Conservation (phyloP, 352 stramenopile genomes). For the Thalassiosira exigua region DNA sequence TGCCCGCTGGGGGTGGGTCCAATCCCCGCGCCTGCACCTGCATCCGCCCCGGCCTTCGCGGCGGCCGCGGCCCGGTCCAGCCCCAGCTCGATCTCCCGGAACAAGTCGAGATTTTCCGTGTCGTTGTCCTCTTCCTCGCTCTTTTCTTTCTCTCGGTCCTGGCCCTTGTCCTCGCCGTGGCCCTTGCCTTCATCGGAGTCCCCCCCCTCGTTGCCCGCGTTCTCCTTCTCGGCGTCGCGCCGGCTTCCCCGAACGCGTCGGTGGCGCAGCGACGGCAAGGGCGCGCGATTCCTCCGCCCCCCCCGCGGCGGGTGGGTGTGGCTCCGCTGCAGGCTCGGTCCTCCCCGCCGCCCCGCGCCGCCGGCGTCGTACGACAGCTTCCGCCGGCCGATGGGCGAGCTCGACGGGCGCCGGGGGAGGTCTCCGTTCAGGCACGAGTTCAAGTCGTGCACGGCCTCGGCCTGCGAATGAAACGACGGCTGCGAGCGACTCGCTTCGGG, state of each 20-base stretch:
- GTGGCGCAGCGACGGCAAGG: not conserved
- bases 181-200: not conserved
- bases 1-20: no score
- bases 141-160: not conserved
- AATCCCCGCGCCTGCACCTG: no score
- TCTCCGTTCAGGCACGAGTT: no score
- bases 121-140: not conserved
- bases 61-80: constrained; percentile 3
- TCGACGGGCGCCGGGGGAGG: no score
- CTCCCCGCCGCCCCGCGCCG: not conserved
- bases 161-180: not conserved
- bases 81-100: constrained; percentile 38
- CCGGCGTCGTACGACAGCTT: not conserved
- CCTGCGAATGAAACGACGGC: constrained; percentile 13
- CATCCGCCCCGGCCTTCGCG: no score
- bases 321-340: constrained; percentile 1
- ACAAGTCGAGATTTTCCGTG: no score
- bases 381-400: not conserved
- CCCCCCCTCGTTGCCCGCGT: constrained; percentile 2
- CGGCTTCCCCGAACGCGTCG: not conserved
- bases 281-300: not conserved
- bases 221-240: constrained; percentile 3
- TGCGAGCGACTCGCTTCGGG: no score
- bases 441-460: not conserved
- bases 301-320: constrained; percentile 22